Evolutionary conservation across 23 red algal species (phyloP), one percentile per base, ranked within the genome.

Genomic region (Pyropia haitanensis): DNA sequence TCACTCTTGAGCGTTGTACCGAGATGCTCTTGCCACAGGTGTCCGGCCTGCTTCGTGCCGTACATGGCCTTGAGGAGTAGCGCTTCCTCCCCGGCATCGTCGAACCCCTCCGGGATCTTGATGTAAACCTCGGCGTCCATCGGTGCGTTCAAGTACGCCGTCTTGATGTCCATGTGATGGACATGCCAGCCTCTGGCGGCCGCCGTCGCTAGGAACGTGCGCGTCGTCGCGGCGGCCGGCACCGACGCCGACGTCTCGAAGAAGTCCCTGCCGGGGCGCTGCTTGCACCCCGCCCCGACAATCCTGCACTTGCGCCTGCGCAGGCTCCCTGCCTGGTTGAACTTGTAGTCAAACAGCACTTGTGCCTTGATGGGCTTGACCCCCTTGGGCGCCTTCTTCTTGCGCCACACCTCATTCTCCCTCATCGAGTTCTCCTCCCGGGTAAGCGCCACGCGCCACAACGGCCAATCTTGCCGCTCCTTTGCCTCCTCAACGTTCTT

Each of bases 281-380:
- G 73, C 24, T 14, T 8, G 64, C 30, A 78, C 5, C 73, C 73
- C 2, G 30, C 60, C 7, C 50, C 73, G 16, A 78, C 58, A 18
- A 78, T 27, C 27, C 73, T 17, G 29, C 26, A 49, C 46, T 63
- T 59, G 22, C 61, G 73, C 27, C 64, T 29, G 46, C 5, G 54
- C 30, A 70, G 13, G 7, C 39, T 28, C 13, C 73, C 64, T 1
- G 52, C 1, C 28, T 25, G 19, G 48, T 78, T 25, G 34, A 22
- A 21, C 61, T 78, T 78, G 44, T 53, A 31, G 26, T 26, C 20
- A 34, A 70, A 78, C 21, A 78, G 14, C 64, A 49, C 54, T 56
- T 78, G 54, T 1, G 39, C 9, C 15, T 21, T 44, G 17, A 78
- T 24, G 18, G 61, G 9, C 32, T 70, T 70, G 9, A 18, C 46